Conservation (phyloP, 208 protist genomes). For the Herpetomonas muscarum region DNA sequence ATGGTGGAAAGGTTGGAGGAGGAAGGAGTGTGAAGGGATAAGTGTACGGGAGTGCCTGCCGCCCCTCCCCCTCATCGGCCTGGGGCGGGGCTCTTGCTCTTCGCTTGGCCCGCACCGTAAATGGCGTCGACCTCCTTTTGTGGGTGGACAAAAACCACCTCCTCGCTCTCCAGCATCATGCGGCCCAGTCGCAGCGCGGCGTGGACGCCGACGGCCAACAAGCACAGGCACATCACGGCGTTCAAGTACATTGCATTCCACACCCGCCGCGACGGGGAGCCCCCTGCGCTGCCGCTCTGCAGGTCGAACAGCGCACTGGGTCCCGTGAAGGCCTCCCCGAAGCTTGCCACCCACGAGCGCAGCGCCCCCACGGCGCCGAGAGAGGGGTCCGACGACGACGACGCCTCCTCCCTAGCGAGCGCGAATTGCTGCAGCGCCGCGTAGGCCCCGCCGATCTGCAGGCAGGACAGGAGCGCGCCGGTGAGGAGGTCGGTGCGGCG, state of each 20-base stretch:
- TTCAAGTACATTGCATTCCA: conserved; percentile 14
- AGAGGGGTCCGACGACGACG: no score
- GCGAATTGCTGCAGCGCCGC: neutral
- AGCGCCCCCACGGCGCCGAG: no score
- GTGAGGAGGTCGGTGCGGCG: conserved; percentile 1
- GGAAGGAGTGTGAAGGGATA: no score
- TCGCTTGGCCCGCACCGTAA: neutral
- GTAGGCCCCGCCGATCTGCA: neutral
- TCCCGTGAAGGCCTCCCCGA: conserved; percentile 8
- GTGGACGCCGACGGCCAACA: conserved; percentile 17
- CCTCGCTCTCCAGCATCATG: conserved; percentile 31
- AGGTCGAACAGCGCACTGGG: neutral
- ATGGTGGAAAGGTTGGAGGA: no score
- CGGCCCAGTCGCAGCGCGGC: conserved; percentile 22
- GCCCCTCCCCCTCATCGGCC: no score
- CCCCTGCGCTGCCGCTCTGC: neutral
- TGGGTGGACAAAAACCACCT: conserved; percentile 19
- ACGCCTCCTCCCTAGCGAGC: neutral
- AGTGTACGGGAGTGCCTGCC: no score
- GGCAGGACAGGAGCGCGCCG: neutral
- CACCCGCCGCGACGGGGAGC: neutral
- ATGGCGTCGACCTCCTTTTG: conserved; percentile 19
- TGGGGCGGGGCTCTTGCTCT: no score
- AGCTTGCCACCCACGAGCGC: no score
- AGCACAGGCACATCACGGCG: conserved; percentile 8